Evolutionary conservation across 2,329 filamentous ascomycete genomes (phyloP), one percentile per base, ranked within the genome.

Genomic region (Neofusicoccum cordaticola): DNA sequence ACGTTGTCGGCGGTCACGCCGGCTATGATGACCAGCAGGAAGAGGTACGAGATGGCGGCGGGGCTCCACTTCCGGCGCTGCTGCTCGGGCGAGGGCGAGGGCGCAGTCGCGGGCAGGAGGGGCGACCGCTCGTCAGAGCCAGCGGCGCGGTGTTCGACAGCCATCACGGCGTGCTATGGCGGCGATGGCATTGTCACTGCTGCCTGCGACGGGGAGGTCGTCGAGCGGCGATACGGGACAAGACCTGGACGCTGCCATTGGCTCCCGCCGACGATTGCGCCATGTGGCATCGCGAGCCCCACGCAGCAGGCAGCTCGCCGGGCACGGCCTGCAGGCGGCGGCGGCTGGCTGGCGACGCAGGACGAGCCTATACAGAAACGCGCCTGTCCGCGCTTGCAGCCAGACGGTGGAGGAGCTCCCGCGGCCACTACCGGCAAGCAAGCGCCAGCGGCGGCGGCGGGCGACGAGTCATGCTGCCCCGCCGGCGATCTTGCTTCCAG

Each of bases 1-100:
- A 77, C 67, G 72, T 76, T 63, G 74, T 78, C 69, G 66, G 78
- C 80, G 12, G 82, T 73, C 56, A 81, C 79, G 60, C 82, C 67
- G 47, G 84, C 67, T 58, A 84, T 74, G 45, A 85, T 67, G 27
- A 79, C 74, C 2, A 81, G 15, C 48, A 79, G 67, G 31, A 75
- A 67, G 48, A 72, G 27, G 22, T 69, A 50, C 11, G 69, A 65
- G n/a, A 74, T 68, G 27, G 52, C 27, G 5, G 41, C 19, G 17
- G 41, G 22, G 15, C 41, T 39, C 62, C 62, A 58, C 27, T 19
- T 44, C 6, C 13, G 4, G 22, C 17, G 50, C 47, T 8, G 9
- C 9, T 34, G 53, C 11, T 31, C 44, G 17, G 6, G 4, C 13
- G 34, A 31, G 27, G 13, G 4, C 13, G 34, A 13, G 15, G 48